phyloP scores from a whole-genome alignment of 2,329 filamentous ascomycete species.

The Aureobasidium sp. region DNA sequence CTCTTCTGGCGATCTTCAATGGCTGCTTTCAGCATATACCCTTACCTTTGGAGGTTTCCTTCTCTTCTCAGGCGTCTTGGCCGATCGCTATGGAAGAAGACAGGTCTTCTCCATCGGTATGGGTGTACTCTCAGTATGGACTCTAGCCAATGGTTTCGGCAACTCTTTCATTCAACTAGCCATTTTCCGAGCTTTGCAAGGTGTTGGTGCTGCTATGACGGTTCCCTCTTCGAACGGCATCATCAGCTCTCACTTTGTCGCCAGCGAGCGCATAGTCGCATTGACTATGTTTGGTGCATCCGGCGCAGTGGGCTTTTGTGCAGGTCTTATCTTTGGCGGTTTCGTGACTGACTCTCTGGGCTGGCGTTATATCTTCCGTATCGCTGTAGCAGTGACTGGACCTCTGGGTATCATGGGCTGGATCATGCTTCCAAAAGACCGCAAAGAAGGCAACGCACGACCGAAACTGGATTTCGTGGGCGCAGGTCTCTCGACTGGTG shows the following conservation, averaged over 20 bases:
- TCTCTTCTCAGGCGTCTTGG: conserved; percentile 25
- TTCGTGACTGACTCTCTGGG: conserved; percentile 39
- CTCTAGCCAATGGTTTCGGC: conserved; percentile 23
- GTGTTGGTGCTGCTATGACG: conserved; percentile 38
- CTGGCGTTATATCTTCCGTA: conserved; percentile 42
- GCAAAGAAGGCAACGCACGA: conserved; percentile 23
- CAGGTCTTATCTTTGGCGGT: conserved; percentile 43
- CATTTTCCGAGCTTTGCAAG: conserved; percentile 38
- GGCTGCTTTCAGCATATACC: conserved; percentile 35
- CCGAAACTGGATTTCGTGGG: conserved; percentile 35
- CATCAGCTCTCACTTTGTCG: conserved; percentile 32
- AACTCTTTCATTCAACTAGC: conserved; percentile 35
- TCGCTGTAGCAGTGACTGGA: conserved; percentile 17
- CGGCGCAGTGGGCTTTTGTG: conserved; percentile 38
- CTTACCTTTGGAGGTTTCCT: conserved; percentile 31
- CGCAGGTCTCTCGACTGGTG: conserved; percentile 33
- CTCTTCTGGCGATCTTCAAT: conserved; percentile 29
- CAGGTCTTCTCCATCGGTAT: conserved; percentile 31
- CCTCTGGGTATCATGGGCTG: conserved; percentile 17
- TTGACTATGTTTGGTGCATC: conserved; percentile 14
- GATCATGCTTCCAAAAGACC: conserved; percentile 32
- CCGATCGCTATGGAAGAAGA: conserved; percentile 31
- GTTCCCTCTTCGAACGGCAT: conserved; percentile 39
- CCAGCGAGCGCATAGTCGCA: conserved; percentile 35
- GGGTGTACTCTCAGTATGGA: conserved; percentile 18